These are phyloP conservation scores for Euphorbia peplus DNA, from an alignment of 345 rosid species.

Conservation along the genomic window DNA sequence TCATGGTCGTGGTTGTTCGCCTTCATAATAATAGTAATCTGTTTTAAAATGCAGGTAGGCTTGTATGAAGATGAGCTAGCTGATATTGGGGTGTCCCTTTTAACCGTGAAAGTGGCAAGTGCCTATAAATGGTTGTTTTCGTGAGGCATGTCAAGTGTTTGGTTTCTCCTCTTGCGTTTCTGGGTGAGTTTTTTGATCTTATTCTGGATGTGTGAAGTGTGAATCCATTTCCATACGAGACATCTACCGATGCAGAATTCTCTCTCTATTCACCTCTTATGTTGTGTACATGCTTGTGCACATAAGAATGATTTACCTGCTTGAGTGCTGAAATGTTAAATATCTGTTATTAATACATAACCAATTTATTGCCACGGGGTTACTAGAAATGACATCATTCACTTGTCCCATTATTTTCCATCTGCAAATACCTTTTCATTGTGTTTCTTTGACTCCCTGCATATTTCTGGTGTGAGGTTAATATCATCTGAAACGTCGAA, in stretches of 20 bases:
- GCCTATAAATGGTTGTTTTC: constrained; percentile 13
- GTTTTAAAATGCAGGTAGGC: constrained; percentile 54
- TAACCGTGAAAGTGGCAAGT: constrained; percentile 95
- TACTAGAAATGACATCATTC: not conserved
- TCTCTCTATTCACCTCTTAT: not conserved
- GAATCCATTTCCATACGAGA: not conserved
- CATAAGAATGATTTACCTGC: not conserved
- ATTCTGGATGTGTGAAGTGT: not conserved
- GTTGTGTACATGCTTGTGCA: not conserved
- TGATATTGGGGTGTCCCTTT: constrained; percentile 87
- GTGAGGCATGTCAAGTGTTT: constrained; percentile 94
- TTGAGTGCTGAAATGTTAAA: not conserved
- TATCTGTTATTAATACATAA: not conserved
- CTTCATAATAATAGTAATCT: constrained; percentile 18
- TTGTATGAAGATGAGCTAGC: constrained; percentile 97
- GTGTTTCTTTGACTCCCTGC: no score
- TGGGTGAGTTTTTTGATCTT: constrained; percentile 66
- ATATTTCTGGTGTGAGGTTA: no score
- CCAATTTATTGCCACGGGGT: not conserved
- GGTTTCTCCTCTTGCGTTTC: constrained; percentile 94
- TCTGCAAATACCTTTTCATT: constrained; percentile 15
- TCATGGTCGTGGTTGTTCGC: no score
- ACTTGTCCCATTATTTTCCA: not conserved
- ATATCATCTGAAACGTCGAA: not conserved
- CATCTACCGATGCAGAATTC: not conserved